These are phyloP conservation scores for Trichoderma lentiforme DNA, from an alignment of 2,329 filamentous ascomycete genomes.

Conservation along the genomic window DNA sequence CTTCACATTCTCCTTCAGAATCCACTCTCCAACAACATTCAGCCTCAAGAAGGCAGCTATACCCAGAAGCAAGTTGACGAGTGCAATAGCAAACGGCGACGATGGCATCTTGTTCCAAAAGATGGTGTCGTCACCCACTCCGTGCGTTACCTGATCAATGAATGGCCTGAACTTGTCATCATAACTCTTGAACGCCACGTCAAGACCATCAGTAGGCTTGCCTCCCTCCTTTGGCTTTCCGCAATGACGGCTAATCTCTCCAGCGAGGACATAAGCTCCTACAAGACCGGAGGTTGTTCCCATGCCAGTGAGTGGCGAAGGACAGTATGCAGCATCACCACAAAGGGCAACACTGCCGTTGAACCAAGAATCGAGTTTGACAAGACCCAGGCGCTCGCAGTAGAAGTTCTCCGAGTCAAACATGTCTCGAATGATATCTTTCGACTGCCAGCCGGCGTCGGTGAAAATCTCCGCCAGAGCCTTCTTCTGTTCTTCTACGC, in stretches of 20 bases:
- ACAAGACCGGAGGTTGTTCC: conserved; percentile 46
- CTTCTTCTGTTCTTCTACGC: conserved; percentile 30
- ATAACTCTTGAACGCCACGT: conserved; percentile 36
- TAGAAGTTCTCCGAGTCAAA: conserved; percentile 42
- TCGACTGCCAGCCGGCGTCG: conserved; percentile 44
- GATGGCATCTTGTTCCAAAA: not conserved
- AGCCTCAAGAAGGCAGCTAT: not conserved
- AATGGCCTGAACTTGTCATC: conserved; percentile 40
- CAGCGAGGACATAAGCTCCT: conserved; percentile 50
- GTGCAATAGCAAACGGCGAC: not conserved
- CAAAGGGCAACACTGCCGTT: conserved; percentile 44
- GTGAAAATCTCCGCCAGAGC: conserved; percentile 37
- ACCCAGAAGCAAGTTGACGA: not conserved
- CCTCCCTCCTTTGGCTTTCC: not conserved
- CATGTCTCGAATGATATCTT: conserved; percentile 36
- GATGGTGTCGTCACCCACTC: not conserved
- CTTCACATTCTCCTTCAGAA: not conserved
- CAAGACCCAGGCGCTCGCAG: conserved; percentile 39
- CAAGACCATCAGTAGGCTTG: conserved; percentile 24
- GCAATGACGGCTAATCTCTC: conserved; percentile 34
- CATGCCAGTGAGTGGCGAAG: conserved; percentile 41
- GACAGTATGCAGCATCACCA: conserved; percentile 47
- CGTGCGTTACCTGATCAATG: conserved; percentile 24
- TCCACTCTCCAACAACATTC: not conserved
- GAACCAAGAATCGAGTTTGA: conserved; percentile 39